Conservation (phyloP, 805 yeast genomes). For the Zygoascus tannicola region DNA sequence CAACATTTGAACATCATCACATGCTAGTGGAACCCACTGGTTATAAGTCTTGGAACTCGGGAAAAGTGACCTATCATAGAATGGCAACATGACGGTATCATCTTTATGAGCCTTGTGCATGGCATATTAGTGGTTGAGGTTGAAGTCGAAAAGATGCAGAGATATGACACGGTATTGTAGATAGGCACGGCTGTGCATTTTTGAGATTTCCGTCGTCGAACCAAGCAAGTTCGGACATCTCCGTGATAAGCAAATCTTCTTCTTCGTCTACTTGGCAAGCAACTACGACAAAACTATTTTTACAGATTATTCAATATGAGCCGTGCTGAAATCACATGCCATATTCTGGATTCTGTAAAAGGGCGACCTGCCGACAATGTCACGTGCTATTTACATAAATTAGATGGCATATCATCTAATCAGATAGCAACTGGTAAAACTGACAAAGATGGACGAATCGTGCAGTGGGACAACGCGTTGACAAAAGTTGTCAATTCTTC, state of each 20-base stretch:
- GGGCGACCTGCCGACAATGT: conserved; percentile 81
- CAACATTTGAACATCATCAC: conserved; percentile 11
- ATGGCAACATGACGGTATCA: not conserved
- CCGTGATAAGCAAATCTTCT: too few relatives aligned
- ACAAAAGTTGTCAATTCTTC: conserved; percentile 14
- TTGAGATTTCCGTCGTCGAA: too few relatives aligned
- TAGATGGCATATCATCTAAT: conserved; percentile 13
- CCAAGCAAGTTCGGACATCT: too few relatives aligned
- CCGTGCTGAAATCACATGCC: conserved; percentile 70
- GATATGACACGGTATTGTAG: too few relatives aligned
- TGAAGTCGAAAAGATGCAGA: too few relatives aligned
- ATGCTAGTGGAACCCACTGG: conserved; percentile 17
- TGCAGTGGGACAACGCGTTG: conserved; percentile 54
- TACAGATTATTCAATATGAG: too few relatives aligned
- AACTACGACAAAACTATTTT: too few relatives aligned
- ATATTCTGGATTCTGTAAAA: conserved; percentile 70
- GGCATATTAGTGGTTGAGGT: not conserved
- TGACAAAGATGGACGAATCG: conserved; percentile 71
- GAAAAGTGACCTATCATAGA: conserved; percentile 2
- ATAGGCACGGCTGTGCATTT: too few relatives aligned
- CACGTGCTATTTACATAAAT: conserved; percentile 39
- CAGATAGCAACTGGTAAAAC: conserved; percentile 63
- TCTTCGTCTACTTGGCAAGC: too few relatives aligned
- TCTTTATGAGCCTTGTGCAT: not conserved
- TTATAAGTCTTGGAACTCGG: conserved; percentile 13